Evolutionary conservation across 352 stramenopile genomes (phyloP), one percentile per base, ranked within the genome.

Genomic region (Lagenidium giganteum): DNA sequence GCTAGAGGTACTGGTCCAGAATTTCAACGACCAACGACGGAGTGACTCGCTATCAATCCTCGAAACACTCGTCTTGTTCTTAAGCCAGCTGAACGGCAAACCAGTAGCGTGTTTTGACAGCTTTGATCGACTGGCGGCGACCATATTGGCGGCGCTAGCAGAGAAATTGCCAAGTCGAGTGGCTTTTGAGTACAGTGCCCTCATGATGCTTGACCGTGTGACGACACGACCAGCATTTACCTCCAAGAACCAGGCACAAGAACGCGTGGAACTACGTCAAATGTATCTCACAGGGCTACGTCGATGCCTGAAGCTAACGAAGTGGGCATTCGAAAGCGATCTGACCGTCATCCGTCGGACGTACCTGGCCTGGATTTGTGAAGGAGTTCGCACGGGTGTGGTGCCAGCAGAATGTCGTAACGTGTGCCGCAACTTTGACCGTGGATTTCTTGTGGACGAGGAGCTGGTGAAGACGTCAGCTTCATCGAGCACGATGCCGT

Each of bases 321-420:
- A 54, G 9, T 77, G 70, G 44, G 62, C 70, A 26, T 81, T 68
- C 25, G 47, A 60, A 22, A 77, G 65, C 35, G 55, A 70, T 12
- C 22, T 77, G 3, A 66, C 77, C 33, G 21, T 29, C 1, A 23
- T 81, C 22, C 43, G 54, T 6, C 39, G 55, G 4, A 68, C 68
- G 4, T 81, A 77, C 41, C 75, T 67, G 25, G 42, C 56, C 2
- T 47, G 42, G 14, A 59, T 81, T 1, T 55, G 63, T 21, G 59
- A 50, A 1, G 60, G 65, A 2, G 65, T 75, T 8, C 55, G 65
- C 18, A 77, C 55, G 3, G 63, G 65, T 7, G 57, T 81, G 30
- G 60, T 70, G 28, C 65, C 62, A n/a, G 47, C 57, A 5, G 51
- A 63, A 27, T 77, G 55, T 8, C 65, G 62, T 22, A 68, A 37